phyloP scores from a whole-genome alignment of 179 eudicot species.

The Camellia oleifera region DNA sequence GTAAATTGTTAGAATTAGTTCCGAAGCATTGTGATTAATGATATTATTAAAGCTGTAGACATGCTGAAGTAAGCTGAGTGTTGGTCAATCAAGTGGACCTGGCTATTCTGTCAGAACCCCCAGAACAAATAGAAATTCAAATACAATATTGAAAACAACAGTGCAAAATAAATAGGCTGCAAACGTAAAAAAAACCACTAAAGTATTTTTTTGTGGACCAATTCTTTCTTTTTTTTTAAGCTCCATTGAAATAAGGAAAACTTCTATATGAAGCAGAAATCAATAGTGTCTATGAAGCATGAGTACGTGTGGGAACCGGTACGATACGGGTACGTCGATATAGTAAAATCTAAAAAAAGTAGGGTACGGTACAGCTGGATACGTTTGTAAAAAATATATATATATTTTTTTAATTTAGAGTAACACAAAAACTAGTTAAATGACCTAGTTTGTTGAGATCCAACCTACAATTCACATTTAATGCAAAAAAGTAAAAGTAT shows the following conservation, averaged over 20 bases:
- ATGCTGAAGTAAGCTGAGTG: neutral
- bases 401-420: too few species aligned
- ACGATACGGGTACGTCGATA: too few species aligned
- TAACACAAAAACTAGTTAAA: too few species aligned
- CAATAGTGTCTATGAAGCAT: neutral
- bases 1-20: neutral
- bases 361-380: too few species aligned
- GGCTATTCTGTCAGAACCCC: neutral
- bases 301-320: too few species aligned
- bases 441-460: too few species aligned
- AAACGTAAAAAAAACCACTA: neutral
- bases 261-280: neutral
- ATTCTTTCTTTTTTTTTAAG: neutral
- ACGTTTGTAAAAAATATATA: too few species aligned
- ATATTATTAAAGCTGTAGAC: neutral
- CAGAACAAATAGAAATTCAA: neutral
- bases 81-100: neutral
- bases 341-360: too few species aligned
- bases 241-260: neutral
- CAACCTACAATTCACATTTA: too few species aligned
- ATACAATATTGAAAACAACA: neutral
- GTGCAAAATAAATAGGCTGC: neutral
- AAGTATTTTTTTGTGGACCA: neutral
- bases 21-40: too few species aligned
- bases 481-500: too few species aligned